phyloP scores from a whole-genome alignment of 2,329 filamentous ascomycete species.

The Xylariaceae sp. region DNA sequence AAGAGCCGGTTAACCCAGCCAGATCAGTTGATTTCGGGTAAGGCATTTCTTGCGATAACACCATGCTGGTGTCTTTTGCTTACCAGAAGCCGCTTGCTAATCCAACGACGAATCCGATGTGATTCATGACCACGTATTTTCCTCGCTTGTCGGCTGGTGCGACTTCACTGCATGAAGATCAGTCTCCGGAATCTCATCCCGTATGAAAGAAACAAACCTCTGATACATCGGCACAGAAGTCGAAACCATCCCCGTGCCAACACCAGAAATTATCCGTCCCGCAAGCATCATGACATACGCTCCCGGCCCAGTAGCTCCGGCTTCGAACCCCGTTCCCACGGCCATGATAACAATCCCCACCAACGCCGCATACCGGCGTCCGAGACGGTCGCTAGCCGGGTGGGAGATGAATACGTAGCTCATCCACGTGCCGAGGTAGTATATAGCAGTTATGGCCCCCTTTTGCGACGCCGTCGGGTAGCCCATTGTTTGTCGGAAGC shows the following conservation, averaged over 20 bases:
- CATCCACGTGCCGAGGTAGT: conserved; percentile 52
- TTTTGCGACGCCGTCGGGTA: conserved; percentile 41
- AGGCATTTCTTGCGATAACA: not conserved
- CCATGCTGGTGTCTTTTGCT: conserved; percentile 19
- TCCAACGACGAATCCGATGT: conserved; percentile 52
- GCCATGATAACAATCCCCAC: conserved; percentile 42
- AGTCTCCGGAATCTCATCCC: not conserved
- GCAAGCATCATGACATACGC: conserved; percentile 45
- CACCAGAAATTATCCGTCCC: conserved; percentile 47
- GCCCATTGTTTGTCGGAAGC: conserved; percentile 45
- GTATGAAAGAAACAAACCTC: conserved; percentile 34
- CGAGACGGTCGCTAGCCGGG: conserved; percentile 45
- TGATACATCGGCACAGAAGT: conserved; percentile 55
- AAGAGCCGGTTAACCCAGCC: not conserved
- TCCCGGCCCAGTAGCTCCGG: conserved; percentile 36
- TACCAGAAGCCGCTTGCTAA: conserved; percentile 52
- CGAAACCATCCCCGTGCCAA: conserved; percentile 51
- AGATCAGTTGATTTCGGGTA: not conserved
- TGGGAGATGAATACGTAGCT: conserved; percentile 53
- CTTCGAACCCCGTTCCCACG: conserved; percentile 46
- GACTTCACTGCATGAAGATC: conserved; percentile 41
- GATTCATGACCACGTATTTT: conserved; percentile 54
- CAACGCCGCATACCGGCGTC: conserved; percentile 47
- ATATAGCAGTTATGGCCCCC: conserved; percentile 51
- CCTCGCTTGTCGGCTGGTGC: conserved; percentile 49